Evolutionary conservation across 2,329 filamentous ascomycete species (phyloP).

Genomic region (Xylogone sp.): DNA sequence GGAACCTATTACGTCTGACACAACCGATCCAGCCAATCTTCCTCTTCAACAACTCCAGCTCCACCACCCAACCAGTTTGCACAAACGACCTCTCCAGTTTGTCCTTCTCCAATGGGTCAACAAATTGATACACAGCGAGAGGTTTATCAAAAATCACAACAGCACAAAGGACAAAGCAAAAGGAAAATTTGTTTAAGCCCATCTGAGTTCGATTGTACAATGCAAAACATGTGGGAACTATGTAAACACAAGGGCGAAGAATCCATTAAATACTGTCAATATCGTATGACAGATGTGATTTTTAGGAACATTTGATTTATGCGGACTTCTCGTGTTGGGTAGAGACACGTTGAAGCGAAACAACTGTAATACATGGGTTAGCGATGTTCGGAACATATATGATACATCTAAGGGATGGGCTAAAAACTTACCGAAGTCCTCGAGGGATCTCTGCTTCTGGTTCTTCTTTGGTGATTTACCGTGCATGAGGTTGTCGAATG

Average conservation of each 20-base stretch:
- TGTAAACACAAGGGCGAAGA: conserved; percentile 5
- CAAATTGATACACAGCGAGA: conserved; percentile 1
- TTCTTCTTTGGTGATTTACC: conserved; percentile 79
- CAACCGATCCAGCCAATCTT: neutral
- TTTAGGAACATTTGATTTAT: conserved; percentile 38
- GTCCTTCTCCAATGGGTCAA: conserved; percentile 1
- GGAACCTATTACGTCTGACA: neutral
- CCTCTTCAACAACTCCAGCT: conserved; percentile 1
- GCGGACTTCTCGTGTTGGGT: conserved; percentile 88
- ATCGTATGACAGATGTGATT: neutral
- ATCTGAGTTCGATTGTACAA: conserved; percentile 3
- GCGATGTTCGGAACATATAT: conserved; percentile 2
- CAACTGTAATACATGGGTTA: conserved; percentile 61
- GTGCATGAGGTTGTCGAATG: conserved; percentile 92
- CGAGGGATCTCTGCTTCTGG: conserved; percentile 78
- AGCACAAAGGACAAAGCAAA: neutral
- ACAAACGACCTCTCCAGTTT: neutral
- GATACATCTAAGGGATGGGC: neutral
- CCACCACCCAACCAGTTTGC: neutral
- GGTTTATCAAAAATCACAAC: neutral
- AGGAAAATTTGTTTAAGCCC: neutral
- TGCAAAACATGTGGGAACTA: conserved; percentile 2
- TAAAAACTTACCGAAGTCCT: conserved; percentile 76
- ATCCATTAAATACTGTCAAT: neutral
- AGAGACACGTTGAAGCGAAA: conserved; percentile 84